Evolutionary conservation across 1,284 basidiomycete species (phyloP).

Genomic region (Chiua sp.): DNA sequence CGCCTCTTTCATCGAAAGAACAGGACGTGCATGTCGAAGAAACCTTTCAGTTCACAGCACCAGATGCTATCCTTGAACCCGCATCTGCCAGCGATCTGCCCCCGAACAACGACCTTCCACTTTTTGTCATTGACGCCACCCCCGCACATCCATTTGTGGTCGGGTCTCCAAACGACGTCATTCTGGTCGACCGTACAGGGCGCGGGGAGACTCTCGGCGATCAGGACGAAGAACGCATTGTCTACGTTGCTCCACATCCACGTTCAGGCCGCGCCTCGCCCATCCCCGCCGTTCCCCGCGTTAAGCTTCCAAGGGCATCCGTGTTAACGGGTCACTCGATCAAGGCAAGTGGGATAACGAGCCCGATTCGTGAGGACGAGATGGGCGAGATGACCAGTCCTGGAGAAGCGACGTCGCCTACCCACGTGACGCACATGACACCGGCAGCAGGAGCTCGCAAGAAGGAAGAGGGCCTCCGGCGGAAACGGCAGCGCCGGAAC

Average conservation of each 20-base stretch:
- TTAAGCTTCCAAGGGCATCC: constrained; percentile 31
- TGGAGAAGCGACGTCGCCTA: too few relatives aligned
- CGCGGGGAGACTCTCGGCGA: constrained; percentile 33
- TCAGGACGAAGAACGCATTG: constrained; percentile 58
- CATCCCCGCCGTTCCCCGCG: constrained; percentile 17
- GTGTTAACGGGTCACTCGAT: constrained; percentile 34
- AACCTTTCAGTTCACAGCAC: not conserved
- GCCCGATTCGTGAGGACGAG: constrained; percentile 14
- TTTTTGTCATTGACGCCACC: constrained; percentile 49
- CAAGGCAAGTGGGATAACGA: not conserved
- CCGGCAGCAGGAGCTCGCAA: constrained; percentile 27
- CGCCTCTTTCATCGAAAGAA: not conserved
- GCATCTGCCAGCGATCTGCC: not conserved
- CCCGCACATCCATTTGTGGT: constrained; percentile 32
- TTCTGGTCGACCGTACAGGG: constrained; percentile 29
- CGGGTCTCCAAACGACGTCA: constrained; percentile 24
- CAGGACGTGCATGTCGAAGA: not conserved
- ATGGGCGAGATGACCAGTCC: too few relatives aligned
- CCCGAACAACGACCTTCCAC: not conserved
- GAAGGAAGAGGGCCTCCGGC: constrained; percentile 25
- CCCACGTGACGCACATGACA: too few relatives aligned
- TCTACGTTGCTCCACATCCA: constrained; percentile 66
- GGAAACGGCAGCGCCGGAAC: constrained; percentile 33
- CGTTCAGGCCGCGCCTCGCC: constrained; percentile 32
- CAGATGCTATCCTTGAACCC: not conserved